A percentile compares a stretch with the other conserved stretches of the same genome.
phyloP scores from a whole-genome alignment of 495 filamentous ascomycete genomes.

The Talaromyces liani region DNA sequence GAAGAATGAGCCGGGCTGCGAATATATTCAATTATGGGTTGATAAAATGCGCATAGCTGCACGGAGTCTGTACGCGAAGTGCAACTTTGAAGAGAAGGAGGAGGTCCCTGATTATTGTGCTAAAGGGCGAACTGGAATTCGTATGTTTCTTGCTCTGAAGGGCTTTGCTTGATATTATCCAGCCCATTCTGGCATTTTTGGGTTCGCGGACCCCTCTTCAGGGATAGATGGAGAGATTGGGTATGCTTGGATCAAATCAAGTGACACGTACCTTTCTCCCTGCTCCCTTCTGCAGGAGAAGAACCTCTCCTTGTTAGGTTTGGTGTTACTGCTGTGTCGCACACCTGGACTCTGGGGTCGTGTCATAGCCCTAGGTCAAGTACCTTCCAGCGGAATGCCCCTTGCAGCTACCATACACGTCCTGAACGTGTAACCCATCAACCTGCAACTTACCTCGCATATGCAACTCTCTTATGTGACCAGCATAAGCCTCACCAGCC shows the following conservation, averaged over 20 bases:
- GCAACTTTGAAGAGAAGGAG: constrained; percentile 46
- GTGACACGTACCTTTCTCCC: neutral
- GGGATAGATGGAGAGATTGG: neutral
- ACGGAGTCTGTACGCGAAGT: constrained; percentile 38
- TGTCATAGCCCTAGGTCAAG: neutral
- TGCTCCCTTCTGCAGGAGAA: constrained; percentile 6
- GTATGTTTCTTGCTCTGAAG: constrained; percentile 43
- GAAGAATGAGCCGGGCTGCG: constrained; percentile 39
- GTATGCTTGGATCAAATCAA: constrained; percentile 7
- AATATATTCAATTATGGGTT: constrained; percentile 53
- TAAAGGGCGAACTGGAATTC: constrained; percentile 44
- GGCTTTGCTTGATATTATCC: neutral
- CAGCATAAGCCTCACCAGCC: constrained; percentile 13
- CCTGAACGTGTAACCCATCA: constrained; percentile 12
- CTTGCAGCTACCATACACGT: constrained; percentile 12
- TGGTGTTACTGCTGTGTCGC: neutral
- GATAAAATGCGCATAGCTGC: constrained; percentile 46
- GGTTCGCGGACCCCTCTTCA: neutral
- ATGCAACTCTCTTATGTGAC: constrained; percentile 15
- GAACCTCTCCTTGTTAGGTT: no score
- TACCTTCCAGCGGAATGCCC: constrained; percentile 7
- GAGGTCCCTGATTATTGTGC: constrained; percentile 51
- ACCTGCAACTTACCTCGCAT: constrained; percentile 13
- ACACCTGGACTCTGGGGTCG: neutral
- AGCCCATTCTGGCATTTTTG: neutral